Base-by-base conservation (phyloP, 1,284 basidiomycete genomes). In the Butyriboletus regius region DNA sequence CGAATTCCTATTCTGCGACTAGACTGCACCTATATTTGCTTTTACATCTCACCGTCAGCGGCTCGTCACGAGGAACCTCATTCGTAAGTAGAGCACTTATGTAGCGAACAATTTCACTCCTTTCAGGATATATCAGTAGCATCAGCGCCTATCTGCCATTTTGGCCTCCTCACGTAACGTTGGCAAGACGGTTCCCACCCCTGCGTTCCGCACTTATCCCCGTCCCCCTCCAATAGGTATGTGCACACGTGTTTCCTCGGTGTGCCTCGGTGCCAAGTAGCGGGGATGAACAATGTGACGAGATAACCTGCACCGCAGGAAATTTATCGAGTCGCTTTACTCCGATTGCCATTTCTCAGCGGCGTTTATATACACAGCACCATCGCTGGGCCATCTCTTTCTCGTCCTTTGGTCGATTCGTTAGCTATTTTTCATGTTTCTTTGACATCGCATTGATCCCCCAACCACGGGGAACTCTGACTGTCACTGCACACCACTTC, bases 101-200 rank as follows among this genome's bases (percentile, higher is more conserved):
- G 35, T 22, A 41, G 29, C 29, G 20, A 42, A 29, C 15, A 35
- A 37, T 38, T 31, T 46, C 31, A 55, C 28, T 15, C 14, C 24
- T 44, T 47, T 41, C 36, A 39, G 33, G 38, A 49, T 38, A 62
- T 41, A 47, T 58, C 35, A 28, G 44, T 39, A 39, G n/a, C 18
- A 33, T 28, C 39, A 54, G 57, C 43, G 50, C 37, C 37, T 38
- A 51, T 60, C 57, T 61, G 47, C 20, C 50, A 53, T 46, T 39
- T 42, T 18, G 32, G n/a, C 17, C 29, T 24, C 32, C n/a, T 50
- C 58, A 57, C 60, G 61, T 65, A 63, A 63, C 43, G 22, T 37
- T 48, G 35, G 40, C 40, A 39, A 48, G 40, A 13, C 36, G 24
- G 28, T 57, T 64, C 63, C 45, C 62, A 65, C 62, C 54, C 18